These are phyloP conservation scores for Plasmodium chabaudi DNA, from an alignment of 169 alveolate species.

Conservation along the genomic window DNA sequence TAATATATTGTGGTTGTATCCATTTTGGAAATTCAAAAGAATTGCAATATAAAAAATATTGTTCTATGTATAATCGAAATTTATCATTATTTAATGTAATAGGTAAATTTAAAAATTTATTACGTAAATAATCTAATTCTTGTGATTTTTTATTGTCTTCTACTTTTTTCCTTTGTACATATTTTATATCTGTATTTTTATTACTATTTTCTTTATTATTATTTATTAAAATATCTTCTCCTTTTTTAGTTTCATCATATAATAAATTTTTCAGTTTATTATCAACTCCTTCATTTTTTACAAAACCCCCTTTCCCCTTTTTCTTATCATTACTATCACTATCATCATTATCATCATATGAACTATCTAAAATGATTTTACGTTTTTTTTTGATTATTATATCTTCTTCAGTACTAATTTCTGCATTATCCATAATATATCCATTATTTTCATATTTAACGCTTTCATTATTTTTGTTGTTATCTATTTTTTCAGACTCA, in stretches of 20 bases:
- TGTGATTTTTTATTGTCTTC: constrained; percentile 61
- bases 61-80: constrained; percentile 81
- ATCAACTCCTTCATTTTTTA: constrained; percentile 20
- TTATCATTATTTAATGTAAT: constrained; percentile 51
- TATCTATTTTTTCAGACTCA: neutral
- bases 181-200: constrained; percentile 7
- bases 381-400: constrained; percentile 46
- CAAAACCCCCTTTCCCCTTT: neutral
- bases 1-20: constrained; percentile 85
- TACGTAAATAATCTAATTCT: constrained; percentile 55
- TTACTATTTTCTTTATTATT: constrained; percentile 3
- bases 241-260: constrained; percentile 31
- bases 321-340: neutral
- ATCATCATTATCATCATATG: constrained; percentile 13
- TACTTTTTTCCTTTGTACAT: constrained; percentile 34
- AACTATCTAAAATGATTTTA: constrained; percentile 25
- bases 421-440: constrained; percentile 10
- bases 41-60: constrained; percentile 80
- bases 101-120: constrained; percentile 37
- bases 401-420: constrained; percentile 54
- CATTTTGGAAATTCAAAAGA: constrained; percentile 86
- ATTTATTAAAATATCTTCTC: constrained; percentile 24
- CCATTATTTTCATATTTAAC: neutral
- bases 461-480: neutral
- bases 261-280: constrained; percentile 22